phyloP scores from a whole-genome alignment of 345 rosid species.

The Melaleuca alternifolia region DNA sequence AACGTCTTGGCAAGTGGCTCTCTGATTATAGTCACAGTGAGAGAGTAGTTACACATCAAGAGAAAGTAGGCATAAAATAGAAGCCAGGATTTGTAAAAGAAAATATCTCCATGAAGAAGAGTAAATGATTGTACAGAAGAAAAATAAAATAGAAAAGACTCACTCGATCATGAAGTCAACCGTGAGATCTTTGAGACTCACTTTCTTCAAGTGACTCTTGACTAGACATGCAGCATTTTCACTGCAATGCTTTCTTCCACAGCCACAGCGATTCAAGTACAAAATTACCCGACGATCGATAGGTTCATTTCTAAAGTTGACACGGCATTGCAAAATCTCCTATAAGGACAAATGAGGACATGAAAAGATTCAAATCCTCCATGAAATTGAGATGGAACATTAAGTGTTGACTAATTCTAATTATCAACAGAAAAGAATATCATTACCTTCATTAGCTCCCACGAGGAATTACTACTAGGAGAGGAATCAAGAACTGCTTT shows the following conservation, averaged over 20 bases:
- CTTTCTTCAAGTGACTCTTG: slow-evolving; percentile 65
- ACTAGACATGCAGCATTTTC: slow-evolving; percentile 65
- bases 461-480: slow-evolving; percentile 79
- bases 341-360: slow-evolving; percentile 12
- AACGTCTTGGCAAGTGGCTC: not conserved
- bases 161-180: slow-evolving; percentile 66
- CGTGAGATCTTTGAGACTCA: slow-evolving; percentile 68
- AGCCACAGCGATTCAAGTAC: slow-evolving; percentile 56
- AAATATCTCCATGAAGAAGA: not conserved
- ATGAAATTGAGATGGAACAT: not conserved
- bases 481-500: slow-evolving; percentile 97
- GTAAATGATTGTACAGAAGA: not conserved
- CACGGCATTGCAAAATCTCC: slow-evolving; percentile 89
- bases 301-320: slow-evolving; percentile 55
- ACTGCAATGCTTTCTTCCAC: slow-evolving; percentile 70
- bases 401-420: not conserved
- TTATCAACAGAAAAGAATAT: not conserved
- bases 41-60: not conserved
- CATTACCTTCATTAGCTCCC: slow-evolving; percentile 96
- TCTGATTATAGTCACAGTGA: not conserved
- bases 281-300: slow-evolving; percentile 68
- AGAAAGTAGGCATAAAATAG: not conserved
- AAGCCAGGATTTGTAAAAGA: not conserved
- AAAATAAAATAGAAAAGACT: slow-evolving; percentile 11
- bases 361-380: not conserved